phyloP scores from a whole-genome alignment of 148 eudicot genomes.

The Silene latifolia region DNA sequence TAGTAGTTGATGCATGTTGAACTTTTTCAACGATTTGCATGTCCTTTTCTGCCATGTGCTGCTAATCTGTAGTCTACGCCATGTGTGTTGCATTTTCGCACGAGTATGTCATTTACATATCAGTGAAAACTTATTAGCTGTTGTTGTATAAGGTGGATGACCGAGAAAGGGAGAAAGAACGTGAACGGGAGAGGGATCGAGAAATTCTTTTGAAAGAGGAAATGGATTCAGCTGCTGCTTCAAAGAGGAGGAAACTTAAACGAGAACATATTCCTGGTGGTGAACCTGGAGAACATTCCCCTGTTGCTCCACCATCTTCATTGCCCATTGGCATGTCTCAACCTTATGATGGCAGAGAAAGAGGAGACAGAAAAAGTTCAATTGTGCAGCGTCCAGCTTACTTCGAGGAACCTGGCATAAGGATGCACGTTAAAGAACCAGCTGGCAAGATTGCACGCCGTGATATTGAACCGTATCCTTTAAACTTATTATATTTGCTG shows the following conservation, averaged over 20 bases:
- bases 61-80: neutral
- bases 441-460: conserved; percentile 74
- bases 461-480: conserved; percentile 95
- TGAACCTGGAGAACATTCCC: conserved; percentile 83
- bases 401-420: conserved; percentile 63
- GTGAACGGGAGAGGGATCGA: conserved; percentile 61
- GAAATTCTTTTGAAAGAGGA: conserved; percentile 63
- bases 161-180: conserved; percentile 61
- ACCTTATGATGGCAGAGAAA: conserved; percentile 76
- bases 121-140: neutral
- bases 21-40: neutral
- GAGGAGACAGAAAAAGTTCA: conserved; percentile 77
- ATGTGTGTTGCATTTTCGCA: neutral
- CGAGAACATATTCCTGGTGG: conserved; percentile 68
- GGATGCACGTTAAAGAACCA: conserved; percentile 80
- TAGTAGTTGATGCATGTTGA: neutral
- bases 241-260: conserved; percentile 87
- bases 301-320: conserved; percentile 56
- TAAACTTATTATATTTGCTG: neutral
- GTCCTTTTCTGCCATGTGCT: neutral
- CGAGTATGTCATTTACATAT: neutral
- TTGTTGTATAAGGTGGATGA: conserved; percentile 59
- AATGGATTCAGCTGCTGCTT: conserved; percentile 58
- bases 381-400: conserved; percentile 62
- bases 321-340: conserved; percentile 48